Conservation (phyloP, 1,284 basidiomycete genomes). For the Wallemia hederae region DNA sequence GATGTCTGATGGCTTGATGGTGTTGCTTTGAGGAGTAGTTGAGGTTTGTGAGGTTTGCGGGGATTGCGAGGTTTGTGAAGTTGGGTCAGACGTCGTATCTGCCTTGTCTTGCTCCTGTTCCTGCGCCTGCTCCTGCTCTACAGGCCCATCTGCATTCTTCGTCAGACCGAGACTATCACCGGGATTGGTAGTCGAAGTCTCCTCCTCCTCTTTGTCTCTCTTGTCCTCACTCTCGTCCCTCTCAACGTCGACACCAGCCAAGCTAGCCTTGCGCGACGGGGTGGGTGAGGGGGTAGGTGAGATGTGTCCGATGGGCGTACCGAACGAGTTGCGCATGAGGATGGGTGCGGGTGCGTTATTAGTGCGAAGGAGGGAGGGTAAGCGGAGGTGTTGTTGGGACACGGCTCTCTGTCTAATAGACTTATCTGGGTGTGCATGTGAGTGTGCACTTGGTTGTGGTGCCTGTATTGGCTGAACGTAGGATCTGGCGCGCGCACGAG, state of each 20-base stretch:
- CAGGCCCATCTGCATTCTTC: too few species aligned
- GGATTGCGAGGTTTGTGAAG: too few species aligned
- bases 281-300: neutral
- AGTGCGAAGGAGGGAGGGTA: neutral
- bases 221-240: slow-evolving; percentile 4
- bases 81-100: too few species aligned
- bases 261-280: neutral
- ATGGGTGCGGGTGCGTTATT: neutral
- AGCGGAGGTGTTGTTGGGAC: neutral
- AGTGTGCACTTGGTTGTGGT: neutral
- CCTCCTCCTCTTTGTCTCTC: too few species aligned
- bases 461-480: too few species aligned
- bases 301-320: neutral
- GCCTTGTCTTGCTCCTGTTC: too few species aligned
- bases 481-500: too few species aligned
- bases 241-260: slow-evolving; percentile 5
- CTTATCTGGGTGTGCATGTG: neutral
- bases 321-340: neutral
- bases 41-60: too few species aligned
- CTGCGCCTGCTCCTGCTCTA: neutral
- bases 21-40: too few species aligned
- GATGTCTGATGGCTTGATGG: neutral
- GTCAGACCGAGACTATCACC: too few species aligned
- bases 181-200: neutral
- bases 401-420: neutral